These are phyloP conservation scores for Xerocomellus chrysenteron DNA, from an alignment of 768 basidiomycete genomes.

Conservation along the genomic window DNA sequence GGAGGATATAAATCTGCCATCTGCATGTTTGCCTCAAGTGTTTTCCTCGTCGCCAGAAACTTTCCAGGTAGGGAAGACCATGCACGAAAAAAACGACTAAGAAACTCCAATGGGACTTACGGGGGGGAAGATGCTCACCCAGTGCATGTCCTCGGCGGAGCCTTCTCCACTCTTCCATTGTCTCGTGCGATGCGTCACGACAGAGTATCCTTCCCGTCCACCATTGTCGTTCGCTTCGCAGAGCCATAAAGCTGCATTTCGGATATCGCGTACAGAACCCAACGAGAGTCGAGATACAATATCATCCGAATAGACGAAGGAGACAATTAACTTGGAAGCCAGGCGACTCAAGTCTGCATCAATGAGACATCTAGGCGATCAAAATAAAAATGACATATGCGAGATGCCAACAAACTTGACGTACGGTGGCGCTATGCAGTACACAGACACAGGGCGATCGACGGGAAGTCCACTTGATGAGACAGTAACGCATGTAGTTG, in stretches of 20 bases:
- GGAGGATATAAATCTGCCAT: conserved; percentile 72
- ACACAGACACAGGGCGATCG: conserved; percentile 66
- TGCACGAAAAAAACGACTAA: neutral
- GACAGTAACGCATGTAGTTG: conserved; percentile 67
- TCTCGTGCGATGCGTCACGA: conserved; percentile 48
- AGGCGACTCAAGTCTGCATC: conserved; percentile 60
- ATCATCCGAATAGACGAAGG: conserved; percentile 82
- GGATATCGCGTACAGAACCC: conserved; percentile 74
- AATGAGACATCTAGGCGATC: conserved; percentile 50
- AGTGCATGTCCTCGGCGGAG: conserved; percentile 44
- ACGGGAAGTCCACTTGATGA: conserved; percentile 68
- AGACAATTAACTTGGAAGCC: conserved; percentile 63
- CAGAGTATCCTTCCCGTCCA: conserved; percentile 39
- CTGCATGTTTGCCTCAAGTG: conserved; percentile 83
- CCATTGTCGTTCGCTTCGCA: conserved; percentile 61
- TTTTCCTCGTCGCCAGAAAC: conserved; percentile 81
- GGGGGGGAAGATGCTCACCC: conserved; percentile 43
- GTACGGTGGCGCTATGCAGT: conserved; percentile 79
- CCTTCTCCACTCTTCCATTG: conserved; percentile 64
- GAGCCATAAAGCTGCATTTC: conserved; percentile 75
- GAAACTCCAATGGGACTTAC: neutral
- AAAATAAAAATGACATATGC: neutral
- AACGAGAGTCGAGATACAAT: conserved; percentile 76
- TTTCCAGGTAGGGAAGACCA: conserved; percentile 25
- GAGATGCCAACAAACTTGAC: conserved; percentile 24